Base-by-base conservation (phyloP, 2,329 filamentous ascomycete genomes). In the Neospermospora avenae region DNA sequence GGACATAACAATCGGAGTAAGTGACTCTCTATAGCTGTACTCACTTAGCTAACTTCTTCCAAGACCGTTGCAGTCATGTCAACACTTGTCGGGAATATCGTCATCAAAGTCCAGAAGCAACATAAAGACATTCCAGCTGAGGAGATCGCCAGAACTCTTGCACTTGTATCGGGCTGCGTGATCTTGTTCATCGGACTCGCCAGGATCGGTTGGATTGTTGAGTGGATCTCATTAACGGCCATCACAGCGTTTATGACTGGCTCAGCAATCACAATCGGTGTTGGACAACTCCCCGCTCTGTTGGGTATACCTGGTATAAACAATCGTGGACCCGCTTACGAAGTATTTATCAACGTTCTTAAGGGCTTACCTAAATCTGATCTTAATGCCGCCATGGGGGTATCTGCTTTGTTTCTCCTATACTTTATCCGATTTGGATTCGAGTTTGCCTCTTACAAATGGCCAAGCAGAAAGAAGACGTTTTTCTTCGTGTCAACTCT, bases 181-280 rank as follows among this genome's bases (percentile, higher is more conserved):
- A 88, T 97, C 37, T 80, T 88, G 52, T 84, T 86, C 63, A 83
- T 98, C 62, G 95, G 93, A 3, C 77, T 97, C 3, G 77, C 90
- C 44, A 86, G 93, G 46, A 83, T 87, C 37, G 93, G 95, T 5
- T 96, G 92, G 85, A 87, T 98, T 54, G 92, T 97, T 49, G 92
- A 98, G 67, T 84, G 97, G 70, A 97, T 98, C 68, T 90, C 93
- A 0, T 84, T 97, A 58, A 87, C 91, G 1, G 90, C 93, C 0
- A 90, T 98, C 57, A 93, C 90, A 0, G 92, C 95, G 2, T 98
- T 96, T 78, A 97, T 98, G 90, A 98, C 95, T 0, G 93, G 93
- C 2, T 96, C 93, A 3, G 92, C 93, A 58, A 83, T 99, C 74
- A 96, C 84, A 69, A 98, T 99, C 71, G 86, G 84, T 14, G 83